A percentile compares a stretch with the other conserved stretches of the same genome.
Conservation (phyloP, 2,329 filamentous ascomycete species). For the Aspergillus arachidicola region DNA sequence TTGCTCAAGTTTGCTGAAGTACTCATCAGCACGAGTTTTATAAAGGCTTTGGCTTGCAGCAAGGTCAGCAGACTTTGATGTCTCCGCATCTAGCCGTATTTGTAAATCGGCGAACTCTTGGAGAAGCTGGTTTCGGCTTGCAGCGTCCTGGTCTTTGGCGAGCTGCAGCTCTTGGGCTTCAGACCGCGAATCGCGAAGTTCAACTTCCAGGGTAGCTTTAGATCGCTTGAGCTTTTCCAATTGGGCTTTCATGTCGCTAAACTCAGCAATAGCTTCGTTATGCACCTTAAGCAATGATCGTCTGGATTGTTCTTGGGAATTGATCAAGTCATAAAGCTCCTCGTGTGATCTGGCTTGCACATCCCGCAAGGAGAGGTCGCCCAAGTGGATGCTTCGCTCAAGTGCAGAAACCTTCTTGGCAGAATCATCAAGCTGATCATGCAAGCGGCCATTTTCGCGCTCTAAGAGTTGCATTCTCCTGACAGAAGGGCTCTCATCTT, state of each 20-base stretch:
- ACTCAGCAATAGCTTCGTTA: slow-evolving; percentile 80
- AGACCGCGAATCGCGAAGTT: slow-evolving; percentile 79
- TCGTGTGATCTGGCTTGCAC: slow-evolving; percentile 92
- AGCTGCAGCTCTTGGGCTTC: slow-evolving; percentile 80
- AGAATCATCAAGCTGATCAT: slow-evolving; percentile 94
- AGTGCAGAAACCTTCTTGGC: slow-evolving; percentile 86
- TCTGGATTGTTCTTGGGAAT: slow-evolving; percentile 87
- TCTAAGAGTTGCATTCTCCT: slow-evolving; percentile 88
- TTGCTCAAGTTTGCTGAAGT: slow-evolving; percentile 95
- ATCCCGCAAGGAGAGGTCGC: slow-evolving; percentile 85
- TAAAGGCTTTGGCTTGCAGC: slow-evolving; percentile 83
- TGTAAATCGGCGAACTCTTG: slow-evolving; percentile 93
- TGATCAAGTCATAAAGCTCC: slow-evolving; percentile 88
- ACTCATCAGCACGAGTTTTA: slow-evolving; percentile 90
- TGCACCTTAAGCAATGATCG: slow-evolving; percentile 80
- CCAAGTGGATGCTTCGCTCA: slow-evolving; percentile 82
- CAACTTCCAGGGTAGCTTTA: slow-evolving; percentile 77
- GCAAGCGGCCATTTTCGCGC: slow-evolving; percentile 84
- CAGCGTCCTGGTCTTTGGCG: slow-evolving; percentile 81
- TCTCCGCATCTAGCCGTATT: slow-evolving; percentile 86
- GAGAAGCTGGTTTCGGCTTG: slow-evolving; percentile 84
- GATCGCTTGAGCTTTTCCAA: slow-evolving; percentile 85
- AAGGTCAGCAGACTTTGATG: slow-evolving; percentile 81
- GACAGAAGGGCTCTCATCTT: slow-evolving; percentile 77
- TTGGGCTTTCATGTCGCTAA: slow-evolving; percentile 81